phyloP scores from a whole-genome alignment of 225 moss, liverwort and hornwort species.

The Lunularia cruciata region DNA sequence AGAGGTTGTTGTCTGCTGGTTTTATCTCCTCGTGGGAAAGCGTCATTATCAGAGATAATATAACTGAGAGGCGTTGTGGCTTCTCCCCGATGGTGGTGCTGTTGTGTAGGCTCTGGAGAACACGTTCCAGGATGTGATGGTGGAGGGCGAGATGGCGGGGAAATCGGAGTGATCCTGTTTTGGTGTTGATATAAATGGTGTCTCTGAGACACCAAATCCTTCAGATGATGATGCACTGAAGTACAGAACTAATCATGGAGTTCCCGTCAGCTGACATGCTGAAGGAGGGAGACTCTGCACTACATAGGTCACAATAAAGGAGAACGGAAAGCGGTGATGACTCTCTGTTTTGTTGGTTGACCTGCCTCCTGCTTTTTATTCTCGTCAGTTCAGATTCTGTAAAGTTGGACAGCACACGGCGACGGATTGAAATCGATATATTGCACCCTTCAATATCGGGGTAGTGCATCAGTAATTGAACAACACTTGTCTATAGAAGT shows the following conservation, averaged over 20 bases:
- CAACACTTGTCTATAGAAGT: constrained; percentile 14
- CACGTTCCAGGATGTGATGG: constrained; percentile 49
- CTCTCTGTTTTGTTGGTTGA: constrained; percentile 6
- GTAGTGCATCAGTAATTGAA: neutral
- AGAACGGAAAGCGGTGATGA: constrained; percentile 10
- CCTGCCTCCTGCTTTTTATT: constrained; percentile 11
- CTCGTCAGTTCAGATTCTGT: constrained; percentile 4
- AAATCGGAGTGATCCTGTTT: neutral
- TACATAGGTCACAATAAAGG: constrained; percentile 7
- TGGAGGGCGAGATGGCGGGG: neutral
- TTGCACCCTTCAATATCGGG: neutral
- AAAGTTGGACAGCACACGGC: constrained; percentile 20
- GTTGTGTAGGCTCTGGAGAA: constrained; percentile 64
- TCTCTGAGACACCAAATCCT: neutral
- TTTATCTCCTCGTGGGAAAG: neutral
- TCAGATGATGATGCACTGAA: neutral
- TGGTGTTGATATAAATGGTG: constrained; percentile 3
- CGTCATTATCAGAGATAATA: neutral
- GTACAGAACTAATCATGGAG: neutral
- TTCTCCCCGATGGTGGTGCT: neutral
- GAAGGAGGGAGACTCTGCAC: constrained; percentile 10
- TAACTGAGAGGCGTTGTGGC: neutral
- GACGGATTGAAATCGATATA: neutral
- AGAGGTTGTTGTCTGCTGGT: neutral
- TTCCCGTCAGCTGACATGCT: neutral